Evolutionary conservation across 2,329 filamentous ascomycete species (phyloP), one percentile per base, ranked within the genome.

Genomic region (Nemania sp.): DNA sequence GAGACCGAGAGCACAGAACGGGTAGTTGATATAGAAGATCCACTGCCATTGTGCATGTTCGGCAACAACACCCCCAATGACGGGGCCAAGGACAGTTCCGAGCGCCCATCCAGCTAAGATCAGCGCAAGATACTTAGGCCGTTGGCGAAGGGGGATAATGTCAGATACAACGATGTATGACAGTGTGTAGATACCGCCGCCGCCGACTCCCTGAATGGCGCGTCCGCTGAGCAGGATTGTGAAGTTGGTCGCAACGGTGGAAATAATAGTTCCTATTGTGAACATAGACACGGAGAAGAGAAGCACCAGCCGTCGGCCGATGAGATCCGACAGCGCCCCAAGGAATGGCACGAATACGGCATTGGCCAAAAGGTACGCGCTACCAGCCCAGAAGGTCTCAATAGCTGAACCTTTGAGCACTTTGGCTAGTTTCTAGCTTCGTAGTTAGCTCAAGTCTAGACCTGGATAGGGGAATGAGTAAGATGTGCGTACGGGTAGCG

Each of bases 11-110:
- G 69, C 68, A 38, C 73, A 66, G 24, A 74, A 68, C 4, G 73
- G 70, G 13, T 68, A 71, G 52, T 70, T 72, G 43, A 74, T 56
- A 22, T 71, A 74, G 61, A 73, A 74, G 35, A 73, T 56, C 67
- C 70, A 73, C 18, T 61, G 62, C 64, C 58, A 63, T 29, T 20
- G 20, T 27, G 65, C 51, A 26, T 64, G 56, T 27, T 73, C 65
- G 3, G 65, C 59, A 26, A 72, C 49, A n/a, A 53, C 58, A 26
- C 70, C 71, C 0, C 72, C 67, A 10, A 26, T 43, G 43, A 62
- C 27, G 18, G 73, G 72, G 2, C 71, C 71, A 0, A 67, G 22
- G n/a, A 72, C 62, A 20, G 55, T 64, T 2, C 71, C 71, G 2
- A 74, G 51, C 4, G 61, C 72, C 68, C 68, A 72, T 11, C 60